A percentile compares a stretch with the other conserved stretches of the same genome.
Evolutionary conservation across 352 stramenopile species (phyloP).

Genomic region (Globisporangium cylindrosporum): DNA sequence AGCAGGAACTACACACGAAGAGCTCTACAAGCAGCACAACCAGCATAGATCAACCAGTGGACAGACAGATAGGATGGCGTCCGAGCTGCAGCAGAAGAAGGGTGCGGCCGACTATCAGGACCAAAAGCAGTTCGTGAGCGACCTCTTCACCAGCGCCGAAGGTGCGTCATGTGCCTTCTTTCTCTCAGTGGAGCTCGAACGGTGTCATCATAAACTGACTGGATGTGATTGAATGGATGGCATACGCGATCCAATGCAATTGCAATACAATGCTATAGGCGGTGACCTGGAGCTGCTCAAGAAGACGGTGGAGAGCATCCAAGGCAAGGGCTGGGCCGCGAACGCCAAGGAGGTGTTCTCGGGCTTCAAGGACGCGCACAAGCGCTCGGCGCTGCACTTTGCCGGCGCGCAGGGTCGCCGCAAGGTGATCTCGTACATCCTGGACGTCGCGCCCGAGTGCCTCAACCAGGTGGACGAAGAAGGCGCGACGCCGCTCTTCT

Average conservation of each 20-base stretch:
- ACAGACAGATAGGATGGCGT: slow-evolving; percentile 21
- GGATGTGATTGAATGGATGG: background rate
- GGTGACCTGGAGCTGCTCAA: slow-evolving; percentile 66
- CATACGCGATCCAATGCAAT: background rate
- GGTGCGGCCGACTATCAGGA: slow-evolving; percentile 71
- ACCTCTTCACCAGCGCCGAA: slow-evolving; percentile 70
- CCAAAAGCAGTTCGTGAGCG: slow-evolving; percentile 73
- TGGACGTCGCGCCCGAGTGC: slow-evolving; percentile 49
- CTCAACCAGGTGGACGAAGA: slow-evolving; percentile 71
- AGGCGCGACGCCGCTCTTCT: slow-evolving; percentile 63
- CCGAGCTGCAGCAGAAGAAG: slow-evolving; percentile 50
- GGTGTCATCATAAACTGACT: background rate
- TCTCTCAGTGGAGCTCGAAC: background rate
- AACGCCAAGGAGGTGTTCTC: slow-evolving; percentile 54
- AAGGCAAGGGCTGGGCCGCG: slow-evolving; percentile 53
- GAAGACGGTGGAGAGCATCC: slow-evolving; percentile 57
- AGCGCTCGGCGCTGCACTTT: slow-evolving; percentile 80
- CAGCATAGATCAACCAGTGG: background rate
- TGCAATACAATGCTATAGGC: slow-evolving; percentile 33
- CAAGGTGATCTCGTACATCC: slow-evolving; percentile 73
- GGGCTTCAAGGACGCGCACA: slow-evolving; percentile 82
- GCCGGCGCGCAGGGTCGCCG: slow-evolving; percentile 68
- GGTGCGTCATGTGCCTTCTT: slow-evolving; percentile 30
- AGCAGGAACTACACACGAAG: too few relatives aligned
- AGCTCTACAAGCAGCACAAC: background rate